A percentile compares a stretch with the other conserved stretches of the same genome.
Evolutionary conservation across 352 stramenopile genomes (phyloP).

Genomic region (Globisporangium okanoganense): DNA sequence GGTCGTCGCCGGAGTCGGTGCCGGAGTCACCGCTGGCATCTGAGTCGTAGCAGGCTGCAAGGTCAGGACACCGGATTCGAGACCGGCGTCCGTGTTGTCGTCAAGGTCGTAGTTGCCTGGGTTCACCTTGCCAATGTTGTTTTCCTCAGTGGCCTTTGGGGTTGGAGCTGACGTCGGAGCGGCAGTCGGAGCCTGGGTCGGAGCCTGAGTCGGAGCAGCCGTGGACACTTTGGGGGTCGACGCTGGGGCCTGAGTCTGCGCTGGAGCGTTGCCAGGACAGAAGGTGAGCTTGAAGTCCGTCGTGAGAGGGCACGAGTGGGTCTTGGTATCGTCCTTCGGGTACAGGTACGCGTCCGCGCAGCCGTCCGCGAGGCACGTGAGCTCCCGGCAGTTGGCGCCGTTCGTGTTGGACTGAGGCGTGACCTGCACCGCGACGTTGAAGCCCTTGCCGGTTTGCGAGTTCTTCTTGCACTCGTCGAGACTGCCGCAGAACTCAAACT

Average conservation of each 20-base stretch:
- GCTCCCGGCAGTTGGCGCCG: slow-evolving; percentile 48
- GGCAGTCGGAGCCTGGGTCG: slow-evolving; percentile 6
- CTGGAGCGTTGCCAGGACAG: slow-evolving; percentile 37
- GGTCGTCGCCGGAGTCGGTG: slow-evolving; percentile 5
- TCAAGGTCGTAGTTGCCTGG: slow-evolving; percentile 15
- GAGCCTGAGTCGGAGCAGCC: slow-evolving; percentile 5
- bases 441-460: slow-evolving; percentile 52
- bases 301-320: slow-evolving; percentile 49
- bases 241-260: slow-evolving; percentile 3
- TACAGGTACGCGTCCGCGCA: slow-evolving; percentile 70
- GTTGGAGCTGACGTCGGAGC: slow-evolving; percentile 13
- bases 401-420: slow-evolving; percentile 53
- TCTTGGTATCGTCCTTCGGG: slow-evolving; percentile 72
- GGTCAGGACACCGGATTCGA: slow-evolving; percentile 10
- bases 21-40: neutral
- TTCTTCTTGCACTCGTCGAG: slow-evolving; percentile 63
- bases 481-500: slow-evolving; percentile 57
- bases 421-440: slow-evolving; percentile 63
- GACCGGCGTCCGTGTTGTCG: slow-evolving; percentile 2
- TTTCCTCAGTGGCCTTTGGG: slow-evolving; percentile 5
- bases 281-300: slow-evolving; percentile 72
- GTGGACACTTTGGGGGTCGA: neutral
- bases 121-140: slow-evolving; percentile 11
- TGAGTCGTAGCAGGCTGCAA: slow-evolving; percentile 1
- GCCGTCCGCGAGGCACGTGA: slow-evolving; percentile 49